Base-by-base conservation (phyloP, 768 basidiomycete genomes). In the Holtermannia corniformis region DNA sequence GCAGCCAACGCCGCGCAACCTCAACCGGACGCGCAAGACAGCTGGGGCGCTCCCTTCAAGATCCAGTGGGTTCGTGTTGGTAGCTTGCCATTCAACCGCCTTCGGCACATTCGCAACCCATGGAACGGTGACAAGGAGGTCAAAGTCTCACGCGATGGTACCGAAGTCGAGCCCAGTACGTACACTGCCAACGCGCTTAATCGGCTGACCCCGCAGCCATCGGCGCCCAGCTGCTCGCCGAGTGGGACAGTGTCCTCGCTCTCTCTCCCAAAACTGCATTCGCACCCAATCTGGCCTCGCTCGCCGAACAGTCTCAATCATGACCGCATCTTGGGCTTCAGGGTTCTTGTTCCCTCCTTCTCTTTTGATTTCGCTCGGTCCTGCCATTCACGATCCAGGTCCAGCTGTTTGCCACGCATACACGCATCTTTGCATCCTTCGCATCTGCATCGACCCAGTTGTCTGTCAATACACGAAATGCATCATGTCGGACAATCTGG, bases 71-170 rank as follows among this genome's bases (percentile, higher is more conserved):
- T 91, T 43, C 80, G 78, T 59, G 85, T 81, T 0, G 74, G 79
- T 12, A 77, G 78, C 2, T 68, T 96, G 2, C 82, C 87, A 0
- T 96, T 96, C 72, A 73, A 76, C 56, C 80, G 80, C 43, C 85
- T 85, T 27, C 79, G 83, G 23, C 85, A 89, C 65, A 71, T 95
- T 48, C 81, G 87, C 41, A 97, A 96, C 67, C 84, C 85, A 2
- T 96, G 91, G 90, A 96, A 96, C 61, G 81, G 87, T 59, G 86
- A 85, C 54, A 60, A 74, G 10, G 75, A 75, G 47, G 65, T 76
- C 59, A 75, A 75, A 53, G 70, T 74, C 5, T 89, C 86, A 12
- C 76, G 87, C 45, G 88, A 92, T 67, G 92, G 92, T 16, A 95
- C 91, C 1, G 92, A 96, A 67, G 69, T 97, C 19, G 92, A 96